Evolutionary conservation across 2,329 filamentous ascomycete species (phyloP).

Genomic region (Ascosphaera aggregata): DNA sequence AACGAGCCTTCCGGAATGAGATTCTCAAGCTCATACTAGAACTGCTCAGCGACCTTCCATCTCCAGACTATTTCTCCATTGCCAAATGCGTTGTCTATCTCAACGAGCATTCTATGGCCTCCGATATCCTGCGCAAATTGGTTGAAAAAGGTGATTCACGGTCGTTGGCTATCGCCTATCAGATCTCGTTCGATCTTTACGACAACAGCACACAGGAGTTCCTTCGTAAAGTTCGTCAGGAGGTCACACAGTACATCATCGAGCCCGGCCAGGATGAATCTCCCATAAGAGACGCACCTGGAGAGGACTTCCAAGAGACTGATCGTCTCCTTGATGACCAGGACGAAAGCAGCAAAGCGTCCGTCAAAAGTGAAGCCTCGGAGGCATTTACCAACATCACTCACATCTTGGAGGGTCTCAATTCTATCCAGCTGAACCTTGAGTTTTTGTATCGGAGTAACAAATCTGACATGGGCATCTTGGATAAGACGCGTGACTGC

Average conservation of each 20-base stretch:
- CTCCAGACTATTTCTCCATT: constrained; percentile 92
- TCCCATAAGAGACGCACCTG: constrained; percentile 26
- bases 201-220: constrained; percentile 98
- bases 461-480: constrained; percentile 69
- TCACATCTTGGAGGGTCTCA: constrained; percentile 58
- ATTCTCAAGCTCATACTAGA: constrained; percentile 85
- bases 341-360: constrained; percentile 27
- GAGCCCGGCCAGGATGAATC: constrained; percentile 18
- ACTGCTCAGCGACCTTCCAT: constrained; percentile 77
- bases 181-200: constrained; percentile 94
- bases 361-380: constrained; percentile 24
- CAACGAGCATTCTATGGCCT: constrained; percentile 76
- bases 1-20: constrained; percentile 59
- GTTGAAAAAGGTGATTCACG: constrained; percentile 56
- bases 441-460: constrained; percentile 96
- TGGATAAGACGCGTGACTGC: constrained; percentile 93
- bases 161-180: constrained; percentile 72
- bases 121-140: constrained; percentile 59
- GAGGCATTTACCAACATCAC: constrained; percentile 34
- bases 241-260: constrained; percentile 36
- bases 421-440: constrained; percentile 81
- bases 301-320: constrained; percentile 31
- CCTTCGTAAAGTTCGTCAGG: constrained; percentile 64
- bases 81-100: constrained; percentile 95
- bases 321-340: constrained; percentile 20